Percentiles rank a stretch among this genome's conserved stretches.
Conservation (phyloP, 1,284 basidiomycete species). For the Heterobasidion occidentale region DNA sequence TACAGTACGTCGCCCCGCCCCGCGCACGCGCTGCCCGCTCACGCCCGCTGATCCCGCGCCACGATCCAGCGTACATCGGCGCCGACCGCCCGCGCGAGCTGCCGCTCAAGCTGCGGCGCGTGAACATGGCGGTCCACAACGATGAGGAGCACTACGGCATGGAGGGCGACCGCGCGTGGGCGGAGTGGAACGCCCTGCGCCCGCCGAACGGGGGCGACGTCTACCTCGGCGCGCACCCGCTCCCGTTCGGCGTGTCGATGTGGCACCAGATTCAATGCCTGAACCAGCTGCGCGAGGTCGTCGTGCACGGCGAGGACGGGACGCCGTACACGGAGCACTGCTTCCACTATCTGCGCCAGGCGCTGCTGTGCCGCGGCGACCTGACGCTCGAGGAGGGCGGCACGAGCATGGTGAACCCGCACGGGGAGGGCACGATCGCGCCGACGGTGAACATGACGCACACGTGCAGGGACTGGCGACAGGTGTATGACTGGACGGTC, state of each 20-base stretch:
- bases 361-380: background rate
- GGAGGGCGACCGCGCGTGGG: background rate
- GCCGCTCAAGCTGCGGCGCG: background rate
- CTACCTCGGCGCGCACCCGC: background rate
- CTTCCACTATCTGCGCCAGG: background rate
- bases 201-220: background rate
- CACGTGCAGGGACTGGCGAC: background rate
- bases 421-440: background rate
- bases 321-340: background rate
- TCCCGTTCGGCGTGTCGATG: slow-evolving; percentile 3
- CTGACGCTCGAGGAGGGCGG: background rate
- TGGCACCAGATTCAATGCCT: slow-evolving; percentile 11
- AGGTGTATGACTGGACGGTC: background rate
- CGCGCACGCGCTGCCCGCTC: too few relatives aligned
- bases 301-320: background rate
- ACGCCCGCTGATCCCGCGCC: background rate
- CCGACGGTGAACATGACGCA: background rate
- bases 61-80: background rate
- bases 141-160: slow-evolving; percentile 1
- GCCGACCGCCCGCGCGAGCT: background rate
- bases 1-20: background rate
- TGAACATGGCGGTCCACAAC: background rate
- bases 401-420: too few relatives aligned
- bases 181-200: background rate
- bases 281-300: slow-evolving; percentile 1